Percentiles rank a stretch among this genome's conserved stretches.
Conservation (phyloP, 2,329 filamentous ascomycete species). For the Volutella citrinella region DNA sequence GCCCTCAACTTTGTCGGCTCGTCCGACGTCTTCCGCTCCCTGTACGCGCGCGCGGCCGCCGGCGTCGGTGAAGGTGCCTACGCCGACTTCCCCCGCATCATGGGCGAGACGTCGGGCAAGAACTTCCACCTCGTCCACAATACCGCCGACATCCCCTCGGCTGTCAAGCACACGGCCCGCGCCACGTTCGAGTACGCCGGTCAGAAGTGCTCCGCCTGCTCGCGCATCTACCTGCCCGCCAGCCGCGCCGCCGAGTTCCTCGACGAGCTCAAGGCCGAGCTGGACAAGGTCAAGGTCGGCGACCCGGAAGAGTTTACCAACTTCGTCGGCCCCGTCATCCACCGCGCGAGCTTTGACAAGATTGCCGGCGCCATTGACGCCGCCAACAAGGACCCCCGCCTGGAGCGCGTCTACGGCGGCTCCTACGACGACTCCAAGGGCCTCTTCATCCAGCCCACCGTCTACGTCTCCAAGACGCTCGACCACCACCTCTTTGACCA, state of each 20-base stretch:
- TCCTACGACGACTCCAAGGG: slow-evolving; percentile 72
- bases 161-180: slow-evolving; percentile 74
- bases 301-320: slow-evolving; percentile 64
- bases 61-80: slow-evolving; percentile 79
- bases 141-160: slow-evolving; percentile 72
- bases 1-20: slow-evolving; percentile 90
- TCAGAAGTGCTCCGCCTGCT: slow-evolving; percentile 85
- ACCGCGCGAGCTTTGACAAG: slow-evolving; percentile 75
- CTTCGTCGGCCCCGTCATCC: slow-evolving; percentile 84
- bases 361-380: slow-evolving; percentile 71
- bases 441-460: slow-evolving; percentile 78
- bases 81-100: slow-evolving; percentile 77
- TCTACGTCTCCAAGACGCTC: slow-evolving; percentile 71
- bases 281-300: slow-evolving; percentile 68
- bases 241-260: slow-evolving; percentile 69
- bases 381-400: slow-evolving; percentile 67
- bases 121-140: slow-evolving; percentile 83
- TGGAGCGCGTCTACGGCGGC: slow-evolving; percentile 71
- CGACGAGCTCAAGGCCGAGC: slow-evolving; percentile 60
- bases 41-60: slow-evolving; percentile 79
- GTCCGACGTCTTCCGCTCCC: slow-evolving; percentile 80
- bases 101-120: slow-evolving; percentile 87
- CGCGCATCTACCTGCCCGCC: slow-evolving; percentile 67
- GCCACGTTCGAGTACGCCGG: slow-evolving; percentile 88
- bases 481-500: slow-evolving; percentile 68